Base-by-base conservation (phyloP, 2,329 filamentous ascomycete genomes). In the Daldinia eschscholtzii region DNA sequence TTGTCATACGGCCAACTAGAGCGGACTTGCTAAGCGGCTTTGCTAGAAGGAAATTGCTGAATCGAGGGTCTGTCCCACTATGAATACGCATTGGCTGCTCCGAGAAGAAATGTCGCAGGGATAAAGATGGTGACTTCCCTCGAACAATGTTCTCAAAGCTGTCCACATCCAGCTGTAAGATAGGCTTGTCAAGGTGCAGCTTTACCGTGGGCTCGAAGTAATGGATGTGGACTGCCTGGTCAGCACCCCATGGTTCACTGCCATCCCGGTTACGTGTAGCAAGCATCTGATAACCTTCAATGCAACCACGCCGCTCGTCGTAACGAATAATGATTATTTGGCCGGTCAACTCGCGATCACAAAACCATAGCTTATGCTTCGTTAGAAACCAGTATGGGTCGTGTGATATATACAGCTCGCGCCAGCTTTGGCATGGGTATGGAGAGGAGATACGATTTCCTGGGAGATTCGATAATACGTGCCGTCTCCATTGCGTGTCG, bases 311-410 rank as follows among this genome's bases (percentile, higher is more conserved):
- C 3, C 87, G 81, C 52, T 89, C 87, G 76, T 97, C 89, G 76
- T 94, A 98, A 12, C 92, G 89, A n/a, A 87, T 86, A 42, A 97
- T 76, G 28, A 97, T 85, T 46, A 97, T 80, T 76, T 91, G 92
- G 0, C 94, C 94, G 1, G 87, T 90, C 55, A 93, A 85, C 33
- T 90, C 86, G 1, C 84, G 86, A 79, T 97, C 93, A 66, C 89
- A 88, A 76, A 97, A 95, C 94, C 94, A 98, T 70, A 98, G 83
- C 79, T 92, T 94, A 77, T 92, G 85, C 58, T 87, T 89, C 0
- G 92, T 85, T 0, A 98, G 83, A 75, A 97, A 97, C 94, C 94
- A 98, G 74, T 91, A 89, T 0, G 91, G 91, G 70, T 96, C 87
- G 77, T 96, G 92, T 20, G 89, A 85, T 46, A 86, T 82, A 78